Conservation (phyloP, 2,329 filamentous ascomycete genomes). For the Neonectria ditissima region DNA sequence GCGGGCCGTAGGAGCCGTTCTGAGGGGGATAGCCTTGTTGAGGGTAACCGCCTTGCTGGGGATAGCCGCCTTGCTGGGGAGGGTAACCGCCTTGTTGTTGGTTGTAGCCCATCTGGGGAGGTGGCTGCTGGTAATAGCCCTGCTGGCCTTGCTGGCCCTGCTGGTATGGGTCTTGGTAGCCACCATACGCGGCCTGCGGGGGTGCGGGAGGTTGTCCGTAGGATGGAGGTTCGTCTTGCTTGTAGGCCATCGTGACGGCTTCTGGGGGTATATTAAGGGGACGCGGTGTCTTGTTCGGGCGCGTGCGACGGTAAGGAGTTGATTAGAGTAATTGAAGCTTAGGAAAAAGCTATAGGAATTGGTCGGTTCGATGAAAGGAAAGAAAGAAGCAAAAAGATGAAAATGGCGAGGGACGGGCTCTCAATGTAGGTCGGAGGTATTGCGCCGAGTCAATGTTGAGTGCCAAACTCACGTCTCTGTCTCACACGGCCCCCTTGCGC, state of each 20-base stretch:
- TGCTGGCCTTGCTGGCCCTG: conserved; percentile 42
- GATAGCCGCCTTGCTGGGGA: conserved; percentile 45
- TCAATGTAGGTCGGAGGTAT: conserved; percentile 13
- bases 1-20: conserved; percentile 49
- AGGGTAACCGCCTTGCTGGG: conserved; percentile 49
- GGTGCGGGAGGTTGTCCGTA: conserved; percentile 55
- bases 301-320: conserved; percentile 9
- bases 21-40: conserved; percentile 48
- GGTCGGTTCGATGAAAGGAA: conserved; percentile 16
- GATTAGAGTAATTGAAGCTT: conserved; percentile 3
- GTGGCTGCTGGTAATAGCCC: conserved; percentile 45
- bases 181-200: conserved; percentile 59
- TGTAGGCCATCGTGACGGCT: conserved; percentile 47
- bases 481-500: conserved; percentile 42
- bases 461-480: conserved; percentile 37
- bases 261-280: conserved; percentile 22
- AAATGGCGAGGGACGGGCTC: conserved; percentile 10
- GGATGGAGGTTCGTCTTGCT: conserved; percentile 63
- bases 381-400: conserved; percentile 12
- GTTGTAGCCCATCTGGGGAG: conserved; percentile 48
- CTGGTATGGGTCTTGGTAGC: conserved; percentile 52
- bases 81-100: conserved; percentile 47
- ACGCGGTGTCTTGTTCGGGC: conserved; percentile 1
- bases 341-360: conserved; percentile 12
- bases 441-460: conserved; percentile 23